phyloP scores from a whole-genome alignment of 129 eudicot genomes.

The Deinandra increscens region DNA sequence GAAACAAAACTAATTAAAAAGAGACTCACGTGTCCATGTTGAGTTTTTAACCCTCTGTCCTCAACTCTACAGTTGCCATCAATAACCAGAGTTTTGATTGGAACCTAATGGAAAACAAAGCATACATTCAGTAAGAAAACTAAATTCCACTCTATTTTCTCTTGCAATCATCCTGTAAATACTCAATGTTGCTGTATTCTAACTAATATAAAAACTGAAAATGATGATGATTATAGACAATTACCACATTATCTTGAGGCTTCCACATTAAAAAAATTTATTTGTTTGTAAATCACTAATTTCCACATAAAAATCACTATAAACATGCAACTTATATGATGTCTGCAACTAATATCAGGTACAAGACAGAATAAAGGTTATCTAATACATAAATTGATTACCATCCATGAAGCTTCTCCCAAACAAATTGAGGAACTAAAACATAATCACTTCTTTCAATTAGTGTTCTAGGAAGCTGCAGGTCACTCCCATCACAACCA shows the following conservation, averaged over 20 bases:
- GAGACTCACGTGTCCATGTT: conserved; percentile 93
- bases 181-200: not conserved
- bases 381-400: conserved; percentile 22
- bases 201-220: conserved; percentile 7
- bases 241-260: conserved; percentile 97
- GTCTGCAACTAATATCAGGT: not conserved
- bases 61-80: conserved; percentile 99
- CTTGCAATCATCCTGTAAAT: not conserved
- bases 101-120: conserved; percentile 52
- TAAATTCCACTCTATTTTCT: not conserved
- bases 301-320: too few species aligned
- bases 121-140: not conserved
- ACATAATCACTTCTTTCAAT: conserved; percentile 75
- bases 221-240: conserved; percentile 3
- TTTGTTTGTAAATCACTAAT: too few species aligned
- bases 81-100: conserved; percentile 84
- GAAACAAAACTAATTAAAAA: conserved; percentile 7
- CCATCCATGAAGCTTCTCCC: conserved; percentile 94
- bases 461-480: conserved; percentile 60
- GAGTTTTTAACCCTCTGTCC: conserved; percentile 96
- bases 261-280: too few species aligned
- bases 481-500: conserved; percentile 41
- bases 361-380: not conserved
- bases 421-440: conserved; percentile 76
- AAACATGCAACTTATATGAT: not conserved